Evolutionary conservation across 2,329 filamentous ascomycete genomes (phyloP).

Genomic region (Tolypocladium tundrense): DNA sequence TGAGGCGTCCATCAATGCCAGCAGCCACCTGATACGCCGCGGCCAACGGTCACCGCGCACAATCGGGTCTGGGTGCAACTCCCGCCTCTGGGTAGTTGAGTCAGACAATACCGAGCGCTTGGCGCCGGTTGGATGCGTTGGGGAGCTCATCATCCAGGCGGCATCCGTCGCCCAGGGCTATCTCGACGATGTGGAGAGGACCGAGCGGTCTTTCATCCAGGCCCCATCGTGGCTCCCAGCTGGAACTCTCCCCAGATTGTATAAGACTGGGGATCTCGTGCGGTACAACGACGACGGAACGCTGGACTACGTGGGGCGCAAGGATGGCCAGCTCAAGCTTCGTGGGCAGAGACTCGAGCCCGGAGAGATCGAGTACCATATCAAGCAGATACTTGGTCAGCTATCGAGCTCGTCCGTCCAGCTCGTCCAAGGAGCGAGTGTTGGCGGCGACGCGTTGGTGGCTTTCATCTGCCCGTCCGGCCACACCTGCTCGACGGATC

Average conservation of each 20-base stretch:
- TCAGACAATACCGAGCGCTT: constrained; percentile 7
- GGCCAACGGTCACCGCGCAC: no score
- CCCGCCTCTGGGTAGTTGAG: constrained; percentile 10
- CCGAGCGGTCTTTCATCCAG: constrained; percentile 19
- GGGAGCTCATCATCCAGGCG: constrained; percentile 16
- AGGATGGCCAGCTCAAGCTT: constrained; percentile 47
- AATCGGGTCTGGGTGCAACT: not conserved
- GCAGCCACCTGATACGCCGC: no score
- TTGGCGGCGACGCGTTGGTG: no score
- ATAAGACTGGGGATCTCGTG: constrained; percentile 37
- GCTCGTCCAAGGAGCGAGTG: no score
- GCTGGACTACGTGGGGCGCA: constrained; percentile 37
- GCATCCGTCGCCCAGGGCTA: constrained; percentile 13
- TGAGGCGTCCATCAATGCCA: not conserved
- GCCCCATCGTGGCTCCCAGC: constrained; percentile 31
- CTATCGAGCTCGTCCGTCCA: no score
- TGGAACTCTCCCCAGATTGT: constrained; percentile 13
- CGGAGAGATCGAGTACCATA: constrained; percentile 8
- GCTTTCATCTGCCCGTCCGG: no score
- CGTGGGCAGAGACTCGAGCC: constrained; percentile 46
- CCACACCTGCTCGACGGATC: no score
- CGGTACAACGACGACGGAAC: constrained; percentile 26
- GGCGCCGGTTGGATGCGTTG: constrained; percentile 8
- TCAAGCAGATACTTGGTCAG: not conserved
- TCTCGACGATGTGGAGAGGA: constrained; percentile 9